These are phyloP conservation scores for Helicocarpus griseus DNA, from an alignment of 2,329 filamentous ascomycete species.

Conservation along the genomic window DNA sequence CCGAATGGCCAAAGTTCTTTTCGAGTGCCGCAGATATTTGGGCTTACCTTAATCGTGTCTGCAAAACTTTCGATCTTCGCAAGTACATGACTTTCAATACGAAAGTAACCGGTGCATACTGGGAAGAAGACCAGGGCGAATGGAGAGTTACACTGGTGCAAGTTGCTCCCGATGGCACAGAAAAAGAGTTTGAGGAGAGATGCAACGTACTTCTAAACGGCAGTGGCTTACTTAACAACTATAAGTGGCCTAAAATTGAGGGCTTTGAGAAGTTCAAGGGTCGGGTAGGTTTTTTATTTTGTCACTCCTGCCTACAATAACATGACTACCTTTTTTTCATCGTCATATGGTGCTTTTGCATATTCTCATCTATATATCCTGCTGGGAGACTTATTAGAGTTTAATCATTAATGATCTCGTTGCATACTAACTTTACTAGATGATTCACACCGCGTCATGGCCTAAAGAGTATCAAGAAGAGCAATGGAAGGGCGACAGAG, in stretches of 20 bases:
- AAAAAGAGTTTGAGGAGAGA: constrained; percentile 22
- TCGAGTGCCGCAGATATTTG: constrained; percentile 39
- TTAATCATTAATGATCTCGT: no score
- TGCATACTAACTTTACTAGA: constrained; percentile 11
- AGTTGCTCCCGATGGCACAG: constrained; percentile 22
- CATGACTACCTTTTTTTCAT: not conserved
- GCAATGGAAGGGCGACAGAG: constrained; percentile 26
- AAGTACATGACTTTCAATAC: constrained; percentile 46
- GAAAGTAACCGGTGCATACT: constrained; percentile 38
- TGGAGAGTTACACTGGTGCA: constrained; percentile 43
- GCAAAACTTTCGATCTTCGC: constrained; percentile 38
- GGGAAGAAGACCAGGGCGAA: constrained; percentile 40
- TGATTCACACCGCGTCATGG: constrained; percentile 38
- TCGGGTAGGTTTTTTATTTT: constrained; percentile 14
- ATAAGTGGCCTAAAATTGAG: constrained; percentile 38
- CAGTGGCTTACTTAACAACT: constrained; percentile 32
- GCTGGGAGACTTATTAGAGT: no score
- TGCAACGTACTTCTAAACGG: constrained; percentile 30
- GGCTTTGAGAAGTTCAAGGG: constrained; percentile 40
- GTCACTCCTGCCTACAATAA: not conserved
- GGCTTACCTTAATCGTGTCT: constrained; percentile 41
- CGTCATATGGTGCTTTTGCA: not conserved
- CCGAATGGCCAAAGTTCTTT: constrained; percentile 41
- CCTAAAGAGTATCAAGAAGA: constrained; percentile 33
- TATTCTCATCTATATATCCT: not conserved